Percentiles rank a stretch among this genome's conserved stretches.
These are phyloP conservation scores for Saccharomycopsis amapae DNA, from an alignment of 805 yeast species.

Conservation along the genomic window DNA sequence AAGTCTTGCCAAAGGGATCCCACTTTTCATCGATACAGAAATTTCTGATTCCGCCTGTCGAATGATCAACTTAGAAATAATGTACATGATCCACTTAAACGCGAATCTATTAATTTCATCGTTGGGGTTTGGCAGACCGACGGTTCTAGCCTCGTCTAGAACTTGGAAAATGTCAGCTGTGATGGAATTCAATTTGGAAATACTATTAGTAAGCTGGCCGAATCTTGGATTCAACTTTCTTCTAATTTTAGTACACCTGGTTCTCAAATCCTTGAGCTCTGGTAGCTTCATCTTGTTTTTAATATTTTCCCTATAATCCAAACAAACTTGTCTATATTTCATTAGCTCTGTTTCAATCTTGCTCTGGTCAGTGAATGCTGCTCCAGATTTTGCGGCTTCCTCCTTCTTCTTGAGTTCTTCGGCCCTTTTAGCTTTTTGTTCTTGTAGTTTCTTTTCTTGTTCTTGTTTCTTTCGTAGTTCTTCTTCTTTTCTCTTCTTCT, in stretches of 20 bases:
- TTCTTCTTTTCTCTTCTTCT: slow-evolving; percentile 21
- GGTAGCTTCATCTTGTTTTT: slow-evolving; percentile 53
- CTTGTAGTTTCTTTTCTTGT: slow-evolving; percentile 21
- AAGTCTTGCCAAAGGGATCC: slow-evolving; percentile 71
- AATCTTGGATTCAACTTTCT: slow-evolving; percentile 80
- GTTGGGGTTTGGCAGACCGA: not conserved
- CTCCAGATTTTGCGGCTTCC: slow-evolving; percentile 23
- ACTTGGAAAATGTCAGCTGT: not conserved
- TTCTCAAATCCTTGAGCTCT: slow-evolving; percentile 47
- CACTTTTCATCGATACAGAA: slow-evolving; percentile 65
- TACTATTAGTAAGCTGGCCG: slow-evolving; percentile 82
- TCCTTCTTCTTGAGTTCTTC: slow-evolving; percentile 28
- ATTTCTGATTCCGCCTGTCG: slow-evolving; percentile 93
- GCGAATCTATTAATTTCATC: slow-evolving; percentile 38
- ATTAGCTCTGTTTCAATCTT: slow-evolving; percentile 21
- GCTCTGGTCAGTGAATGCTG: not conserved
- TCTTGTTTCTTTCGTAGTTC: slow-evolving; percentile 21
- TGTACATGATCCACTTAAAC: slow-evolving; percentile 69
- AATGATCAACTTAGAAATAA: slow-evolving; percentile 76
- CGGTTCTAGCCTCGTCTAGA: not conserved
- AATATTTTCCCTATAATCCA: slow-evolving; percentile 40
- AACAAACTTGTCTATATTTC: slow-evolving; percentile 29
- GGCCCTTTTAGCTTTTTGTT: no score
- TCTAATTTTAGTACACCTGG: slow-evolving; percentile 49
- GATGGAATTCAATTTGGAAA: slow-evolving; percentile 47